A percentile compares a stretch with the other conserved stretches of the same genome.
These are phyloP conservation scores for Juglanconis juglandina DNA, from an alignment of 2,329 filamentous ascomycete genomes.

Conservation along the genomic window DNA sequence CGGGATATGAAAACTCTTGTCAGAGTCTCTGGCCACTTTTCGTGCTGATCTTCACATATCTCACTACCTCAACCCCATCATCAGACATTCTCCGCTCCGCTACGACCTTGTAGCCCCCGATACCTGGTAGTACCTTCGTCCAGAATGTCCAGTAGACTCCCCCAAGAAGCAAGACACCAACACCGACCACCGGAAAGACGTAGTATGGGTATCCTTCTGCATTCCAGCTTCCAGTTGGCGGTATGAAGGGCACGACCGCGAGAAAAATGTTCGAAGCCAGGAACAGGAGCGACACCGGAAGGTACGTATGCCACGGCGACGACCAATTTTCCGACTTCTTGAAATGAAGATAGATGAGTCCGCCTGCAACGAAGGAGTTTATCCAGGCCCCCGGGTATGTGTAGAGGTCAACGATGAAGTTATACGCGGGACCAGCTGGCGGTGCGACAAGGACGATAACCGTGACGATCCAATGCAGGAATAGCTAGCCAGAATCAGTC, in stretches of 20 bases:
- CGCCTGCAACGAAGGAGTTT: conserved; percentile 47
- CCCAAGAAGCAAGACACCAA: conserved; percentile 48
- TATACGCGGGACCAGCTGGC: conserved; percentile 65
- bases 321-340: conserved; percentile 49
- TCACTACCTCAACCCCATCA: conserved; percentile 36
- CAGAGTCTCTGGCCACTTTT: neutral
- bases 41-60: conserved; percentile 32
- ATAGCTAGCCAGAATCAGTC: conserved; percentile 32
- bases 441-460: conserved; percentile 64
- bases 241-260: conserved; percentile 52
- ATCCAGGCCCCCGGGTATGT: conserved; percentile 54
- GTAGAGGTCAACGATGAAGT: conserved; percentile 59
- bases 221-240: conserved; percentile 45
- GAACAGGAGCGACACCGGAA: conserved; percentile 47
- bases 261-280: conserved; percentile 51
- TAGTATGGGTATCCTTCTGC: conserved; percentile 54
- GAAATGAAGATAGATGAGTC: conserved; percentile 50
- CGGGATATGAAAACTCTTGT: no score
- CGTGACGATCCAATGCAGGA: conserved; percentile 65
- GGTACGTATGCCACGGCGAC: conserved; percentile 49
- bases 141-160: conserved; percentile 51
- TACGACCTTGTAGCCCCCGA: conserved; percentile 49
- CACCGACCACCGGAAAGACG: conserved; percentile 52
- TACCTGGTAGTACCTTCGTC: conserved; percentile 46
- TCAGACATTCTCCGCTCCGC: conserved; percentile 41